phyloP scores from a whole-genome alignment of 176 grass and related monocot genomes.

The Triticum urartu region DNA sequence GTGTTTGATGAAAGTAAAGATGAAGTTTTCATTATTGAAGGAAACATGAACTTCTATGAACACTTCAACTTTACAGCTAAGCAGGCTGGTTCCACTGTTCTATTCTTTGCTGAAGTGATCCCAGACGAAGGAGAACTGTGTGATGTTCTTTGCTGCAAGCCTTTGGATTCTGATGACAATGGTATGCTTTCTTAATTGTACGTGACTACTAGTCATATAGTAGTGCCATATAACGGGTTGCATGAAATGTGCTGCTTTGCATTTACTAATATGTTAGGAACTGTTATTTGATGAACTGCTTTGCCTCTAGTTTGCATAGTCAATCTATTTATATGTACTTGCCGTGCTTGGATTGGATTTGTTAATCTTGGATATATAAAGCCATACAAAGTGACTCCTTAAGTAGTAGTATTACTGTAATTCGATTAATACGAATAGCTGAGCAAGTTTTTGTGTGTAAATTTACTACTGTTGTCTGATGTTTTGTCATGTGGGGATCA shows the following conservation, averaged over 20 bases:
- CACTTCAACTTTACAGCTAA: slow-evolving; percentile 13
- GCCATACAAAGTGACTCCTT: not conserved
- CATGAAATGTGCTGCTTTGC: not conserved
- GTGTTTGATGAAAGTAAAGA: not conserved
- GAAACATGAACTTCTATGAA: not conserved
- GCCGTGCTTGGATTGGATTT: not conserved
- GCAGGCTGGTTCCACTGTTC: not conserved
- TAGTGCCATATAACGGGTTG: not conserved
- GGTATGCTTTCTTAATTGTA: not conserved
- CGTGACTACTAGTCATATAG: not conserved
- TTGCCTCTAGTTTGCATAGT: not conserved
- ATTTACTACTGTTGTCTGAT: not conserved
- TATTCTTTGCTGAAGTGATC: not conserved
- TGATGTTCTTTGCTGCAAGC: slow-evolving; percentile 6
- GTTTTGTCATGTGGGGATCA: not conserved
- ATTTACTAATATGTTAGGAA: not conserved
- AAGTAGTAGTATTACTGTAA: not conserved
- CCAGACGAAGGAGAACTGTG: not conserved
- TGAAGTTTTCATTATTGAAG: not conserved
- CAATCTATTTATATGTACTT: not conserved
- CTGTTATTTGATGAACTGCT: not conserved
- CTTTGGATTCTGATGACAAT: not conserved
- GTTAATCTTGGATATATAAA: not conserved
- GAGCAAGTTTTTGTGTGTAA: not conserved
- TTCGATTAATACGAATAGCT: not conserved